A percentile compares a stretch with the other conserved stretches of the same genome.
Evolutionary conservation across 805 yeast genomes (phyloP).

Genomic region (Saturnispora gosingensis): DNA sequence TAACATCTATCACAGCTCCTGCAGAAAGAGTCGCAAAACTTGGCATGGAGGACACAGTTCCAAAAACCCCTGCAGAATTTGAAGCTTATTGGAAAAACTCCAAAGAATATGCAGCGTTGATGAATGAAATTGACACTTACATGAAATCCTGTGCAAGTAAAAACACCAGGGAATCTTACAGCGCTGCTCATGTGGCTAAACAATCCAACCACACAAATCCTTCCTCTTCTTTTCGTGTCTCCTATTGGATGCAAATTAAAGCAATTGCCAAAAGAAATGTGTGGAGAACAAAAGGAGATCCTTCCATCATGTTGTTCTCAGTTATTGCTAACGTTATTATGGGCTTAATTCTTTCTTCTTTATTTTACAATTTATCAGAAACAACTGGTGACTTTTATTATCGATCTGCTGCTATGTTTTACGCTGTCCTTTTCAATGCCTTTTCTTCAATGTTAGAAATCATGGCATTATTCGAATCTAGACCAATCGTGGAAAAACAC

Average conservation of each 20-base stretch:
- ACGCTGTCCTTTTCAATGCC: conserved; percentile 55
- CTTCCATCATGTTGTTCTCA: conserved; percentile 35
- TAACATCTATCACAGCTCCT: conserved; percentile 30
- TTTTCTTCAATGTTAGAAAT: conserved; percentile 55
- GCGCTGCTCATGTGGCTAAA: conserved; percentile 28
- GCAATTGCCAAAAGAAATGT: conserved; percentile 37
- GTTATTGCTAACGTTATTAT: conserved; percentile 39
- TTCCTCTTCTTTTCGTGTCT: conserved; percentile 43
- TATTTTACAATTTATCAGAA: conserved; percentile 42
- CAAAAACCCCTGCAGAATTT: conserved; percentile 33
- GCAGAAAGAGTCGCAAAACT: conserved; percentile 24
- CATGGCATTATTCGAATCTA: conserved; percentile 42
- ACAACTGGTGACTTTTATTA: conserved; percentile 40
- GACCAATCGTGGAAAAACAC: conserved; percentile 52
- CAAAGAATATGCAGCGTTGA: conserved; percentile 25
- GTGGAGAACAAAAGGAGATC: conserved; percentile 42
- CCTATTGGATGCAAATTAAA: conserved; percentile 44
- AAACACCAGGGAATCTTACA: conserved; percentile 9
- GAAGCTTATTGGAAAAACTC: conserved; percentile 31
- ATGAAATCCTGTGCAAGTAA: conserved; percentile 5
- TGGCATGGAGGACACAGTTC: conserved; percentile 33
- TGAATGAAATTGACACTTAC: conserved; percentile 29
- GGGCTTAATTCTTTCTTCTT: conserved; percentile 48
- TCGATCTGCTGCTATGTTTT: conserved; percentile 59
- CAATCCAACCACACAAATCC: conserved; percentile 41